Evolutionary conservation across 176 grass and related monocot genomes (phyloP).

Genomic region (Oryza coarctata): DNA sequence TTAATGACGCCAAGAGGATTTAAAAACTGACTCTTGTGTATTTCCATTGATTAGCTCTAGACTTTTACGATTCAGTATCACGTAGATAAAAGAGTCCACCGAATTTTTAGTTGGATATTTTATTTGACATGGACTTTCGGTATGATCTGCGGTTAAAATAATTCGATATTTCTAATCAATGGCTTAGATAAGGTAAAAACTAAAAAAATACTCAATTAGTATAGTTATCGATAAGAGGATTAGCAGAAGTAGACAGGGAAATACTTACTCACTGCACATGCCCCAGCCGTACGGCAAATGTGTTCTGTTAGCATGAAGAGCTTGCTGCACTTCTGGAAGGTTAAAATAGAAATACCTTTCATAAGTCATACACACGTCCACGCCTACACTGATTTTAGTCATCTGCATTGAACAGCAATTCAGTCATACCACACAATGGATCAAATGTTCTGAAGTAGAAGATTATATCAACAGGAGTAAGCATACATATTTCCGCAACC

Average conservation of each 20-base stretch:
- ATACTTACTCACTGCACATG: slow-evolving; percentile 94
- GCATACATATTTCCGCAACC: slow-evolving; percentile 90
- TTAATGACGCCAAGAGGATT: too few species aligned
- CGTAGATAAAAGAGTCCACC: too few species aligned
- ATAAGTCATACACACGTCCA: slow-evolving; percentile 91
- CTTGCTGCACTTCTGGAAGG: slow-evolving; percentile 86
- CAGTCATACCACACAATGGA: not conserved
- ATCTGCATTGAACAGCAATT: slow-evolving; percentile 37
- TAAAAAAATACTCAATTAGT: too few species aligned
- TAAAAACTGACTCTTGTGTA: too few species aligned
- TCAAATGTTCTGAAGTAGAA: slow-evolving; percentile 5
- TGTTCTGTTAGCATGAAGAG: slow-evolving; percentile 91
- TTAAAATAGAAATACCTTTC: slow-evolving; percentile 95
- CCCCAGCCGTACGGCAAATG: slow-evolving; percentile 77
- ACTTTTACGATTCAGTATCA: too few species aligned
- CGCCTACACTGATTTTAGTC: slow-evolving; percentile 82
- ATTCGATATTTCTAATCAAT: too few species aligned
- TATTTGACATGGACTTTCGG: too few species aligned
- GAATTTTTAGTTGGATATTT: too few species aligned
- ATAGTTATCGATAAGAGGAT: too few species aligned
- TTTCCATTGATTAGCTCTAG: too few species aligned
- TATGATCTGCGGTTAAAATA: too few species aligned
- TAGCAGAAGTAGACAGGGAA: not conserved
- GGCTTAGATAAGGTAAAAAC: too few species aligned
- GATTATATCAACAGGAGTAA: not conserved